Base-by-base conservation (phyloP, 176 grass and related monocot genomes). In the Oryza longistaminata region DNA sequence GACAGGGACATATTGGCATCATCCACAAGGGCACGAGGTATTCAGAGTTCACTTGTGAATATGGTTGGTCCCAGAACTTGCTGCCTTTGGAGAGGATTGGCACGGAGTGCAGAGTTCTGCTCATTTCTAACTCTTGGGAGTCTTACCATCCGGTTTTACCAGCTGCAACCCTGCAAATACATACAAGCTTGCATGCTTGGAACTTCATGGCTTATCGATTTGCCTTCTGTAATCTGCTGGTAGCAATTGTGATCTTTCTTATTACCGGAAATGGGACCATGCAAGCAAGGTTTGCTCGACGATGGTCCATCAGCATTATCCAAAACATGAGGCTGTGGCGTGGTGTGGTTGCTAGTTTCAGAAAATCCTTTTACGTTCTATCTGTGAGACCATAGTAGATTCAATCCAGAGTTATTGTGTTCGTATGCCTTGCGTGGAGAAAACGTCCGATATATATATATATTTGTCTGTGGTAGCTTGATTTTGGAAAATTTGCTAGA, bases 21-120 rank as follows among this genome's bases (percentile, higher is more conserved):
- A 2, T 31, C 62, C 69, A 80, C 81, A 75, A 50, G 43, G n/a
- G 58, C 65, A 60, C 9, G 39, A 85, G 52, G 16, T 74, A 33
- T 75, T 70, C 69, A 80, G 14, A 9, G 25, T 81, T 88, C 64
- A 71, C 85, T 58, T 88, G 64, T 92, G 77, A 84, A 79, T 66
- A 79, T 64, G 21, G 22, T 70, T 93, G 91, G 88, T 85, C 83
- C 91, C 72, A 45, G 74, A 40, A 4, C 44, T 24, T 55, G 69
- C 64, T 75, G 31, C 42, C 62, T 70, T 87, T 16, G 11, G 7
- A 2, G 16, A 69, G 49, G 16, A 43, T 87, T 80, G 48, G 87
- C 43, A 73, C 26, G 26, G 11, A 49, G 79, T 90, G 79, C 45
- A 68, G 61, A 34, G 14, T 17, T 85, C 33, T 34, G 70, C 22